These are phyloP conservation scores for Pseudogymnoascus sp. DNA, from an alignment of 2,329 filamentous ascomycete genomes.

Conservation along the genomic window DNA sequence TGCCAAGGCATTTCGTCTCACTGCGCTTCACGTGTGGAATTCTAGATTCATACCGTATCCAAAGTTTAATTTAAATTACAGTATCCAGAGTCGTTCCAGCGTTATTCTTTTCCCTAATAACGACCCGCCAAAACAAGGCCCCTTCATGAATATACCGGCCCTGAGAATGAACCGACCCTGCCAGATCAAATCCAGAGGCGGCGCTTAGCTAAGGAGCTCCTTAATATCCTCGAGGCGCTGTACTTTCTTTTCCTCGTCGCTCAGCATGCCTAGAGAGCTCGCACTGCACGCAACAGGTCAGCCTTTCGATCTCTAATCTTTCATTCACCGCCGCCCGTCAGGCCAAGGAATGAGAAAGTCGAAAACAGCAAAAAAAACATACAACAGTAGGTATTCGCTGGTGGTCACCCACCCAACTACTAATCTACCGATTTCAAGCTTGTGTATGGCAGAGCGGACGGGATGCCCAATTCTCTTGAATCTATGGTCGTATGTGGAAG, in stretches of 20 bases:
- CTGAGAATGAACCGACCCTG: no score
- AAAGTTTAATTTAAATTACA: not conserved
- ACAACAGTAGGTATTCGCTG: slow-evolving; percentile 25
- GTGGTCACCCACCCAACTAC: slow-evolving; percentile 28
- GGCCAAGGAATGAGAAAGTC: not conserved
- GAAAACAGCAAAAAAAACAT: slow-evolving; percentile 18
- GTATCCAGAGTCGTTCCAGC: not conserved
- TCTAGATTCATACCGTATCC: not conserved
- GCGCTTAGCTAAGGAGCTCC: slow-evolving; percentile 65
- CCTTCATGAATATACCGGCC: not conserved
- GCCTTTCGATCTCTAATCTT: not conserved
- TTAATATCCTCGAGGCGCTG: slow-evolving; percentile 91
- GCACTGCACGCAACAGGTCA: slow-evolving; percentile 52
- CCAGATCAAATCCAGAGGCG: not conserved
- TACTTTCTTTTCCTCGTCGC: slow-evolving; percentile 83
- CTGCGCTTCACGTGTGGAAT: not conserved
- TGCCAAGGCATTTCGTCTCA: not conserved
- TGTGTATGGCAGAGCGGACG: slow-evolving; percentile 23
- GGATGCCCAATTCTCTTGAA: slow-evolving; percentile 25
- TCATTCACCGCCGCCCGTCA: not conserved
- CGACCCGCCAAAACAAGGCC: not conserved
- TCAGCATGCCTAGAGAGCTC: slow-evolving; percentile 91
- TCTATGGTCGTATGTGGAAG: slow-evolving; percentile 25
- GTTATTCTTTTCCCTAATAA: not conserved
- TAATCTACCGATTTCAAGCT: slow-evolving; percentile 26